These are phyloP conservation scores for Psilocybe subaeruginosa DNA, from an alignment of 768 basidiomycete genomes.

Conservation along the genomic window DNA sequence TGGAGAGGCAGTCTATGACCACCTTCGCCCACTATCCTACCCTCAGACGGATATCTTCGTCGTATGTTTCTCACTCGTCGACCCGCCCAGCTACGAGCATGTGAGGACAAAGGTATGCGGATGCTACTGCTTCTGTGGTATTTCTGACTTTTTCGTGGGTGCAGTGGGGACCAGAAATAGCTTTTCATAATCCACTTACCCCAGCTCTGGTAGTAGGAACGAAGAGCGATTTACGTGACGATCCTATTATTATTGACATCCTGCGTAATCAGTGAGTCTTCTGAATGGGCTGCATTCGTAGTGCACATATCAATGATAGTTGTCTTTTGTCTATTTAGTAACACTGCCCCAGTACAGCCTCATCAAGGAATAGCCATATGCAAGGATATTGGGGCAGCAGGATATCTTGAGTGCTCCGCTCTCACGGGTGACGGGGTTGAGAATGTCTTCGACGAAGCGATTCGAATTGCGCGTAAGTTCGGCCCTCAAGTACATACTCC, in stretches of 20 bases:
- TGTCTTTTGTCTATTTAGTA: neutral
- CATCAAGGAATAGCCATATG: neutral
- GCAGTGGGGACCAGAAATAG: slow-evolving; percentile 5
- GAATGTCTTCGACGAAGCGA: slow-evolving; percentile 1
- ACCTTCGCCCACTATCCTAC: slow-evolving; percentile 1
- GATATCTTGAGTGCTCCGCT: slow-evolving; percentile 5
- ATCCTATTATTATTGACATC: neutral
- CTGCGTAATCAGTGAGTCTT: neutral
- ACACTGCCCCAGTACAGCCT: neutral
- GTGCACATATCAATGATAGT: too few species aligned
- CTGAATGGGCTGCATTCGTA: neutral
- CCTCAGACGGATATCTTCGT: slow-evolving; percentile 9
- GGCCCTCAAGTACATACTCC: too few species aligned
- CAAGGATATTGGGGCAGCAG: neutral
- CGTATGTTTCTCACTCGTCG: slow-evolving; percentile 2
- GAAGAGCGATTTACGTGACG: neutral
- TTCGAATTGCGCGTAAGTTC: neutral
- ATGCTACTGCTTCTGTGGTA: neutral
- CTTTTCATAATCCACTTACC: neutral
- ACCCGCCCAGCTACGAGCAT: slow-evolving; percentile 1
- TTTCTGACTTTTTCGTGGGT: neutral
- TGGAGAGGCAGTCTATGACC: neutral
- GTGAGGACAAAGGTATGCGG: slow-evolving; percentile 4
- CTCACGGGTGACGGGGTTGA: neutral
- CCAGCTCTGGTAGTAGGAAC: neutral